Conservation (phyloP, 768 basidiomycete species). For the Basidioascus undulatus region DNA sequence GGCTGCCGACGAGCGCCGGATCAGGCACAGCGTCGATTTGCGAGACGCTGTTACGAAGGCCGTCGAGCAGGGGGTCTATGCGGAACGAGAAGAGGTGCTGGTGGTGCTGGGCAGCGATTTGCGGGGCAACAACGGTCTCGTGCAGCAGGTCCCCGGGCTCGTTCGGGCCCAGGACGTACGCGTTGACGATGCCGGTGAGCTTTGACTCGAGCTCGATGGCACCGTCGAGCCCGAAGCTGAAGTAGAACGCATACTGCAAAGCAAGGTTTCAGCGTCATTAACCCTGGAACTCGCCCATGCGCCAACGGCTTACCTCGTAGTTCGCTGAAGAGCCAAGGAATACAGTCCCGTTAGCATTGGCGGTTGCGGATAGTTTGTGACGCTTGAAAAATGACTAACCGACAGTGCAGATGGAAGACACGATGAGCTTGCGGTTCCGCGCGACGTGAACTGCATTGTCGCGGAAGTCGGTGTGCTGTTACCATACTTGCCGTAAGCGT, state of each 20-base stretch:
- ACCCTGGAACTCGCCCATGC: too few species aligned
- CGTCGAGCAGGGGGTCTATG: conserved; percentile 79
- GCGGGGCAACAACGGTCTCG: too few species aligned
- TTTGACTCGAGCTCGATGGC: conserved; percentile 64
- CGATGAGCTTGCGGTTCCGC: conserved; percentile 56
- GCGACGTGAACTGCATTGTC: conserved; percentile 55
- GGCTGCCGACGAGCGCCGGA: conserved; percentile 42
- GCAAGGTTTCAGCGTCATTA: too few species aligned
- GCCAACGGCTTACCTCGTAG: too few species aligned
- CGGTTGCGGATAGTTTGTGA: too few species aligned
- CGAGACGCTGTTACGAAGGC: conserved; percentile 52
- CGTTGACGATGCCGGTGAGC: conserved; percentile 56
- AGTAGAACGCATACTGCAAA: conserved; percentile 37
- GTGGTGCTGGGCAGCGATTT: conserved; percentile 63
- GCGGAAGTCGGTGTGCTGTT: conserved; percentile 78
- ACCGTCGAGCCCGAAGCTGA: conserved; percentile 71
- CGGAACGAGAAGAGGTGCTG: conserved; percentile 55
- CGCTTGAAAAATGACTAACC: too few species aligned
- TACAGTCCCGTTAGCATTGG: too few species aligned
- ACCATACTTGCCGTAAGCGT: conserved; percentile 20
- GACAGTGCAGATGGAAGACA: conserved; percentile 59
- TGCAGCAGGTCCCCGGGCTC: conserved; percentile 44
- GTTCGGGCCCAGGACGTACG: conserved; percentile 24
- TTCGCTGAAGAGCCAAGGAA: too few species aligned
- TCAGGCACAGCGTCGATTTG: conserved; percentile 52